These are phyloP conservation scores for Thuja plicata DNA, from an alignment of 83 land plant genomes.

Conservation along the genomic window DNA sequence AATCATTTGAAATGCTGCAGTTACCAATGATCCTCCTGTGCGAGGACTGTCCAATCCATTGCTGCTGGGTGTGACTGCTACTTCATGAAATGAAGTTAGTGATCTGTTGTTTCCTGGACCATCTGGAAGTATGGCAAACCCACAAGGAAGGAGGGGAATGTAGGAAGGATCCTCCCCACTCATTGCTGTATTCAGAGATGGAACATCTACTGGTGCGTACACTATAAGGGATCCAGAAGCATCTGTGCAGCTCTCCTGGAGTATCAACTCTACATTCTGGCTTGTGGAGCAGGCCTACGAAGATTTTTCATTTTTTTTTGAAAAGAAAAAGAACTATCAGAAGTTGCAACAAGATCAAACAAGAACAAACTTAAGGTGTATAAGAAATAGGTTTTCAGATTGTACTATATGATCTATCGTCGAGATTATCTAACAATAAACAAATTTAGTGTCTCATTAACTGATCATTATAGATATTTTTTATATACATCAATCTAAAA, in stretches of 20 bases:
- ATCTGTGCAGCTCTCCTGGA: conserved; percentile 90
- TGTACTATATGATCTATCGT: no score
- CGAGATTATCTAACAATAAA: no score
- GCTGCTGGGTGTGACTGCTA: conserved; percentile 29
- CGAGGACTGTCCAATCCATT: conserved; percentile 22
- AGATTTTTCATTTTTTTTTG: no score
- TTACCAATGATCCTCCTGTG: conserved; percentile 53
- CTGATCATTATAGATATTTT: no score
- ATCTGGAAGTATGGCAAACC: conserved; percentile 67
- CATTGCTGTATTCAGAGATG: conserved; percentile 66
- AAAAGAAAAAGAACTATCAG: no score
- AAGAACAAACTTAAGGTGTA: no score
- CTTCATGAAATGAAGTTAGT: neutral
- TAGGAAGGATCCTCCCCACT: conserved; percentile 79
- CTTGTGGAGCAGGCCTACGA: conserved; percentile 47
- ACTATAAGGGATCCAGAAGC: conserved; percentile 61
- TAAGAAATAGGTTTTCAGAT: no score
- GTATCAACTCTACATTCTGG: conserved; percentile 77
- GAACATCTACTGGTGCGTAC: conserved; percentile 72
- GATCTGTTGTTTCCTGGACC: conserved; percentile 17
- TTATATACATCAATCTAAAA: no score
- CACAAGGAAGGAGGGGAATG: conserved; percentile 78
- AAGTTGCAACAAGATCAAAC: no score
- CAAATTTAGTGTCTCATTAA: no score
- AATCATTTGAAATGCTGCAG: conserved; percentile 75